Evolutionary conservation across 208 protist genomes (phyloP).

Genomic region (Trypanosoma avium): DNA sequence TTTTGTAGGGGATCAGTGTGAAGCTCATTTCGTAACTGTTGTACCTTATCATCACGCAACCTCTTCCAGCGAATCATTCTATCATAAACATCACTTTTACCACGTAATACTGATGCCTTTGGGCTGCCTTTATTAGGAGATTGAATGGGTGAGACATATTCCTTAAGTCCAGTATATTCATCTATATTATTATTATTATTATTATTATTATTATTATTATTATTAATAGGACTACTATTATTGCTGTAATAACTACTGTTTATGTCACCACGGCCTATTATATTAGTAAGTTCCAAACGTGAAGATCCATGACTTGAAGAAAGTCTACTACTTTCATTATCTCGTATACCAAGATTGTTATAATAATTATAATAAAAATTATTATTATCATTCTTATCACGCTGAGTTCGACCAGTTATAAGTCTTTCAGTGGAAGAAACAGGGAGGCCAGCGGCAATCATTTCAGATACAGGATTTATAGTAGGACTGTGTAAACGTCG

Average conservation of each 20-base stretch:
- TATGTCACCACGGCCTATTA: no score
- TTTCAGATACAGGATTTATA: constrained; percentile 38
- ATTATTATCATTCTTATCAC: not conserved
- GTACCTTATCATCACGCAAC: constrained; percentile 22
- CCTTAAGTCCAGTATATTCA: not conserved
- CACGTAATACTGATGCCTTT: not conserved
- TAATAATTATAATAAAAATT: no score
- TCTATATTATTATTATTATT: not conserved
- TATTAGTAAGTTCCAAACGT: no score
- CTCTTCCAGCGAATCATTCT: constrained; percentile 21
- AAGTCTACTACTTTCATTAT: not conserved
- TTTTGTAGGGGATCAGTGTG: no score
- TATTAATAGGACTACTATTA: not conserved
- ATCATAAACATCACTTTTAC: constrained; percentile 9
- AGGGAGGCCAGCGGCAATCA: constrained; percentile 28
- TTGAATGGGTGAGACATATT: not conserved
- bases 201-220: not conserved
- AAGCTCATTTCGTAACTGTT: constrained; percentile 7
- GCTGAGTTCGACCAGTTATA: not conserved
- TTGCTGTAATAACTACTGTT: not conserved
- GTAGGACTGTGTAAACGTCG: constrained; percentile 27
- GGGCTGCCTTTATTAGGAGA: not conserved
- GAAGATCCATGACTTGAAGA: not conserved
- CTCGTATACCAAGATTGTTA: not conserved
- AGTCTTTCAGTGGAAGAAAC: constrained; percentile 28